phyloP scores from a whole-genome alignment of 306 rosid genomes.

The Fragaria ananassa region DNA sequence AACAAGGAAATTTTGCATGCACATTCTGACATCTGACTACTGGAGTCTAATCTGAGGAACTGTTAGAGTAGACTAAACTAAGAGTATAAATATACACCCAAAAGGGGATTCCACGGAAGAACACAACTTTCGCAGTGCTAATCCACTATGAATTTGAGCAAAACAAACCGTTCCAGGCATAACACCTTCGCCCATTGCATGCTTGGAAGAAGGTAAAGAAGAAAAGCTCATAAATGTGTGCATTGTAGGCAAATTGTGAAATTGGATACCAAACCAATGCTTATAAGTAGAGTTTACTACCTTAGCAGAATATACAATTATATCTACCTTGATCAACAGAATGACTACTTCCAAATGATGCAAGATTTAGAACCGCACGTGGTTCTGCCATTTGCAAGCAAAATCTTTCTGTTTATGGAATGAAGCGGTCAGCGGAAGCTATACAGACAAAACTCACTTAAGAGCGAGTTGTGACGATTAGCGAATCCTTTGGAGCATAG shows the following conservation, averaged over 20 bases:
- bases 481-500: conserved; percentile 91
- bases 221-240: neutral
- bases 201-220: neutral
- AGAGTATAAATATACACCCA: conserved; percentile 26
- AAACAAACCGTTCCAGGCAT: neutral
- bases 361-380: conserved; percentile 97
- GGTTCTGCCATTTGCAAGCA: conserved; percentile 77
- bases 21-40: conserved; percentile 13
- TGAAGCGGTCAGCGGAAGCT: conserved; percentile 17
- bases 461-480: conserved; percentile 92
- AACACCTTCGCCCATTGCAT: neutral
- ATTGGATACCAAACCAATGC: neutral
- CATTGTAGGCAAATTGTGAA: neutral
- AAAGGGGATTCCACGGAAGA: neutral
- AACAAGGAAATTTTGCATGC: neutral
- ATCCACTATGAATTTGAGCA: conserved; percentile 9
- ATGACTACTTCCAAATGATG: conserved; percentile 88
- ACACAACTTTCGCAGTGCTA: neutral
- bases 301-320: conserved; percentile 89
- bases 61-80: conserved; percentile 38
- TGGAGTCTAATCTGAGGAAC: conserved; percentile 14
- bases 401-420: conserved; percentile 19
- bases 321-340: conserved; percentile 76
- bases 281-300: conserved; percentile 30
- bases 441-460: conserved; percentile 67